A percentile compares a stretch with the other conserved stretches of the same genome.
These are phyloP conservation scores for Kondoa subrosea DNA, from an alignment of 768 basidiomycete genomes.

Conservation along the genomic window DNA sequence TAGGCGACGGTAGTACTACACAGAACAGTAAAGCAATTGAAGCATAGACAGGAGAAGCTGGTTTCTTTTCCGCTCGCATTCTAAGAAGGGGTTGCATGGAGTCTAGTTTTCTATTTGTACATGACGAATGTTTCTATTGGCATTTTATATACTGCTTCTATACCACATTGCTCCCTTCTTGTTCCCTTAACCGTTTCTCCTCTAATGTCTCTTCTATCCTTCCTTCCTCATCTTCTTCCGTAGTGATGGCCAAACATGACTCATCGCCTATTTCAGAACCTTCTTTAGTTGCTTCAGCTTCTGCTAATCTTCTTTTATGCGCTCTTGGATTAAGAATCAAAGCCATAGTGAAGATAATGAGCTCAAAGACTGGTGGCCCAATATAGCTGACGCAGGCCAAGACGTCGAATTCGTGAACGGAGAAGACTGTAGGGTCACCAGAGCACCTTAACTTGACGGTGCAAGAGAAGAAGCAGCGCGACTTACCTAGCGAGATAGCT, in stretches of 20 bases:
- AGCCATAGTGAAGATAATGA: background rate
- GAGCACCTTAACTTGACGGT: no score
- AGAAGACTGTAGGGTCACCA: no score
- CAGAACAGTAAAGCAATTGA: background rate
- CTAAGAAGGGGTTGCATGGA: background rate
- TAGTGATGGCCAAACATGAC: background rate
- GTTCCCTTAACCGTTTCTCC: background rate
- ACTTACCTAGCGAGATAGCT: background rate
- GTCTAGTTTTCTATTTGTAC: no score
- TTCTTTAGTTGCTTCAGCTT: no score
- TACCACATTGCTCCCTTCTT: no score
- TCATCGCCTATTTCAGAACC: no score
- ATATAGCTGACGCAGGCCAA: background rate
- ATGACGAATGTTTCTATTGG: no score
- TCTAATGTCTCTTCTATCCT: background rate
- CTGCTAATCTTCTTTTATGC: background rate
- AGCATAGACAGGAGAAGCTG: background rate
- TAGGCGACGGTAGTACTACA: background rate
- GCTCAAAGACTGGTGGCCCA: background rate
- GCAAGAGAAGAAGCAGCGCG: no score
- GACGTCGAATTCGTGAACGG: background rate
- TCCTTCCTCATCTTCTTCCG: background rate
- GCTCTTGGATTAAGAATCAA: background rate
- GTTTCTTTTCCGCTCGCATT: background rate
- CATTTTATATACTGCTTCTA: no score